These are phyloP conservation scores for Ruellia speciosa DNA, from an alignment of 305 asterid genomes.

Conservation along the genomic window DNA sequence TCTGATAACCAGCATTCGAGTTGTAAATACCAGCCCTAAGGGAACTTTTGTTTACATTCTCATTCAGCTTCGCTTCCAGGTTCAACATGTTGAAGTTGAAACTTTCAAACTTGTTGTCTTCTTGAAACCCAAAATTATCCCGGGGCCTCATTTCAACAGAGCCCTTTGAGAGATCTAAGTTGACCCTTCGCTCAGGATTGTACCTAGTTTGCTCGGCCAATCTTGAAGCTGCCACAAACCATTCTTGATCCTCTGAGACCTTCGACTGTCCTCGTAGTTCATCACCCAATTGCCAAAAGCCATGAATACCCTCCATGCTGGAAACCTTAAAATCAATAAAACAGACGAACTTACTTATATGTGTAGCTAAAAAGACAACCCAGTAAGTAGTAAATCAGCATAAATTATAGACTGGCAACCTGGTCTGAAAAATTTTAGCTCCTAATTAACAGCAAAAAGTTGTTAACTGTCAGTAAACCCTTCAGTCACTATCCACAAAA, in stretches of 20 bases:
- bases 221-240: slow-evolving; percentile 72
- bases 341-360: neutral
- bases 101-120: slow-evolving; percentile 65
- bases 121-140: slow-evolving; percentile 50
- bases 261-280: slow-evolving; percentile 84
- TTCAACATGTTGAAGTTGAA: slow-evolving; percentile 60
- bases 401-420: no score
- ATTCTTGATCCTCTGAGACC: slow-evolving; percentile 72
- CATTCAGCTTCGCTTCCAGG: slow-evolving; percentile 51
- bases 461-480: no score
- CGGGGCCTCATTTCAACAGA: slow-evolving; percentile 45
- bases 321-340: slow-evolving; percentile 19
- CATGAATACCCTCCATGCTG: slow-evolving; percentile 52
- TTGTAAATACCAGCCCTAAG: slow-evolving; percentile 43
- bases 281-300: slow-evolving; percentile 91
- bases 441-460: no score
- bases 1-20: slow-evolving; percentile 49
- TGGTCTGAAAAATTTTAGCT: no score
- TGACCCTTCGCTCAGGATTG: slow-evolving; percentile 63
- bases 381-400: no score
- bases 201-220: slow-evolving; percentile 76
- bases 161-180: slow-evolving; percentile 70
- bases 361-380: slow-evolving; percentile 4
- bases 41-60: slow-evolving; percentile 37
- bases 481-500: no score